A percentile compares a stretch with the other conserved stretches of the same genome.
phyloP scores from a whole-genome alignment of 2,329 filamentous ascomycete genomes.

The Ascochyta pisi region DNA sequence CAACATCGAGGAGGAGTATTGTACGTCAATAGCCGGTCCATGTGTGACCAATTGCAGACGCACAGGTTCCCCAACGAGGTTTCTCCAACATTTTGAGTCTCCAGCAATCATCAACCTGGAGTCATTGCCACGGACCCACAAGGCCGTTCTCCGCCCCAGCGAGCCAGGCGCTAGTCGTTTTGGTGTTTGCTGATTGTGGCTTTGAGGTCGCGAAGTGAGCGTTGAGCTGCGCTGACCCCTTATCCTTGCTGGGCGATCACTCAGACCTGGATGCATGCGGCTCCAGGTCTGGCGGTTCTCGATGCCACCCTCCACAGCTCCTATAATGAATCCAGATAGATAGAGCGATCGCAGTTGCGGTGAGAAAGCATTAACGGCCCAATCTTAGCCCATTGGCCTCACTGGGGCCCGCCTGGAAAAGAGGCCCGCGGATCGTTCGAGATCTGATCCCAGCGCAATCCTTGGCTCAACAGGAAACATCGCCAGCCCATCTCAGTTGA shows the following conservation, averaged over 20 bases:
- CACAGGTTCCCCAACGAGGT: conserved; percentile 14
- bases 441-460: conserved; percentile 33
- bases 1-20: neutral
- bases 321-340: neutral
- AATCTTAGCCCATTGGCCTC: conserved; percentile 20
- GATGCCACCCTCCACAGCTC: conserved; percentile 14
- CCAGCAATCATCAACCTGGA: conserved; percentile 11
- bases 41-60: conserved; percentile 1
- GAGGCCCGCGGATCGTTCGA: conserved; percentile 27
- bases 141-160: conserved; percentile 6
- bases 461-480: conserved; percentile 42
- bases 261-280: neutral
- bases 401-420: conserved; percentile 20
- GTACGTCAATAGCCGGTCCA: neutral
- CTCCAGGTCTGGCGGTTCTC: neutral
- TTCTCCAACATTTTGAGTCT: conserved; percentile 14
- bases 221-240: neutral
- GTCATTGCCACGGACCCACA: conserved; percentile 18
- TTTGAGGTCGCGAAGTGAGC: neutral
- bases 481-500: conserved; percentile 12
- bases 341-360: conserved; percentile 16
- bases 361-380: conserved; percentile 25
- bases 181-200: conserved; percentile 10
- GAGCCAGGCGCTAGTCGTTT: conserved; percentile 12
- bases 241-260: conserved; percentile 1